These are phyloP conservation scores for Sechiopsis laciniata DNA, from an alignment of 306 rosid species.

Conservation along the genomic window DNA sequence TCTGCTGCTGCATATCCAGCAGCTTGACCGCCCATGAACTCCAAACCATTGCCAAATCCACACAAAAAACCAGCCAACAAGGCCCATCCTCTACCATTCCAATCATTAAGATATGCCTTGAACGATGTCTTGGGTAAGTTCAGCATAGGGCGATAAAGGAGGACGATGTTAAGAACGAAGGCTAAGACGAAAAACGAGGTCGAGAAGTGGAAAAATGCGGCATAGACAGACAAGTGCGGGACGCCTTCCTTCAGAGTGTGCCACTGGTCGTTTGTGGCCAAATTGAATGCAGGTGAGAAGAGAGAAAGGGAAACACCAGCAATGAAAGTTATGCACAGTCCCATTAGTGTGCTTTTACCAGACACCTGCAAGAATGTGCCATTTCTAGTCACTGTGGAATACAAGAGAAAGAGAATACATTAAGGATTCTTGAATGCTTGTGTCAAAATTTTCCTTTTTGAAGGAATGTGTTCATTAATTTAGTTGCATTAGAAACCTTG, in stretches of 20 bases:
- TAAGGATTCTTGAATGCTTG: background rate
- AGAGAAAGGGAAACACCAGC: conserved; percentile 80
- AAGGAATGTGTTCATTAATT: background rate
- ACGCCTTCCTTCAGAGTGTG: conserved; percentile 55
- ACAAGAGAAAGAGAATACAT: background rate
- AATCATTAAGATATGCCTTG: conserved; percentile 63
- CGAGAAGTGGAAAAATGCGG: conserved; percentile 82
- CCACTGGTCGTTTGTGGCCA: conserved; percentile 98
- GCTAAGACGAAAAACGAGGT: conserved; percentile 64
- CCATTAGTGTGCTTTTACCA: conserved; percentile 64
- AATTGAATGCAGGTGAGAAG: conserved; percentile 87
- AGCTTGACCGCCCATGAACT: conserved; percentile 97
- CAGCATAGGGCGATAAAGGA: conserved; percentile 69
- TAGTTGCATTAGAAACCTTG: conserved; percentile 38
- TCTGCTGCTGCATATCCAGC: conserved; percentile 95
- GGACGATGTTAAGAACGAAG: conserved; percentile 56
- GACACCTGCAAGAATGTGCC: conserved; percentile 44
- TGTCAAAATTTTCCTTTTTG: background rate
- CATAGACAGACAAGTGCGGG: conserved; percentile 72
- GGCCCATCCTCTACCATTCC: conserved; percentile 93
- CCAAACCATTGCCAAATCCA: conserved; percentile 89
- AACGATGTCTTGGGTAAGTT: conserved; percentile 66
- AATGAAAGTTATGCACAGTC: conserved; percentile 57
- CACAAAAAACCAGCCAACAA: conserved; percentile 82
- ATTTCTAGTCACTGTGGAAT: background rate